These are phyloP conservation scores for Trametes hirsuta DNA, from an alignment of 1,284 basidiomycete genomes.

Conservation along the genomic window DNA sequence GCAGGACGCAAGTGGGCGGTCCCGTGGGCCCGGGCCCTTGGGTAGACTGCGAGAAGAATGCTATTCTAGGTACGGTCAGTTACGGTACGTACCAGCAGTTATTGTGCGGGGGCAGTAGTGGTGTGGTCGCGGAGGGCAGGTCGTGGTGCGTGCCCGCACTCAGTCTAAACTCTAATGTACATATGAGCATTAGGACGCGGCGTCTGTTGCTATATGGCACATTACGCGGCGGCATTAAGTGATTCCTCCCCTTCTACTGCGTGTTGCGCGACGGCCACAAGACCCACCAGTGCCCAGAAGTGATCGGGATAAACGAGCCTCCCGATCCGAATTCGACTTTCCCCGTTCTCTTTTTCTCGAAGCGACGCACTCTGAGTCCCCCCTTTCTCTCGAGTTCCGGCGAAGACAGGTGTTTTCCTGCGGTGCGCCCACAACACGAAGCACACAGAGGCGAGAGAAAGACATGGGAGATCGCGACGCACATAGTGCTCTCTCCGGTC, in stretches of 20 bases:
- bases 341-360: too few species aligned
- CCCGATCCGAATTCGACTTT: too few species aligned
- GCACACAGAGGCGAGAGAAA: neutral
- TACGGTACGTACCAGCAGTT: neutral
- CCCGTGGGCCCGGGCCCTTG: neutral
- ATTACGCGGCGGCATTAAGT: too few species aligned
- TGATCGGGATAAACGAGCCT: too few species aligned
- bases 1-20: neutral
- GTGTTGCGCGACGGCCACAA: too few species aligned
- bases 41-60: neutral
- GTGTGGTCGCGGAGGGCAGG: neutral
- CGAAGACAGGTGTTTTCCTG: neutral
- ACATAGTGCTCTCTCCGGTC: neutral
- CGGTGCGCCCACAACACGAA: neutral
- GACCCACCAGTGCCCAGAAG: too few species aligned
- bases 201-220: neutral
- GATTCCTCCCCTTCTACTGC: too few species aligned
- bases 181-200: neutral
- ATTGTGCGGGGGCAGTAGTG: neutral
- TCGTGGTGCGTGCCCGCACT: neutral
- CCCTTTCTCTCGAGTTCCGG: neutral
- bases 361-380: too few species aligned
- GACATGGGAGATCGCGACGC: neutral
- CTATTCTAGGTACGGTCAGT: neutral
- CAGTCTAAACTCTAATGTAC: constrained; percentile 7